Base-by-base conservation (phyloP, 768 basidiomycete species). In the Cystoderma amianthinum region DNA sequence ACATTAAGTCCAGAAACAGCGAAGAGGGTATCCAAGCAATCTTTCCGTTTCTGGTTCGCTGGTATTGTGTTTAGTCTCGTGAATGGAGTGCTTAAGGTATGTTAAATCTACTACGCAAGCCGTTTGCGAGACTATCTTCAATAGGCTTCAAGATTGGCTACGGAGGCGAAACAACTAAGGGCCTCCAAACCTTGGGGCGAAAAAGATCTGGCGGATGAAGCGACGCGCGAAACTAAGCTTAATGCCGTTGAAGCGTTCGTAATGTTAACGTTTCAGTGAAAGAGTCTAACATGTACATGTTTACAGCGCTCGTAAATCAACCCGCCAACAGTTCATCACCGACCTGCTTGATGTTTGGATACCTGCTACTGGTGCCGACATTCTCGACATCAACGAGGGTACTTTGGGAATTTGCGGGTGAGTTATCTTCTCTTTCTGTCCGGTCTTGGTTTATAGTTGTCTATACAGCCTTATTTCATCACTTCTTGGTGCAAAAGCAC, bases 301-400 rank as follows among this genome's bases (percentile, higher is more conserved):
- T 23, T 43, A 30, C 52, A 85, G 82, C 32, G 73, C 83, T 52
- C 79, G 81, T 36, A 68, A 71, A 36, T 78, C 74, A 4, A 72
- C 81, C 21, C 78, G 82, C 20, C 76, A 78, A 48, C 96, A 98
- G 61, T 76, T 98, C 50, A 63, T 84, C 41, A 80, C 88, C 44
- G 96, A 99, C 59, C 54, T 78, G 15, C 68, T 93, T 44, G 96
- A 99, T 57, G 61, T 92, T 44, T 94, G 85, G 81, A 80, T 94
- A 52, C 96, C 96, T 4, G 86, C 91, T 5, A 82, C 83, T 15
- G 84, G 76, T 44, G 72, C 93, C 30, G 88, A 85, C 12, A 64
- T 87, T 39, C 71, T 82, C 47, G 74, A 76, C 49, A 51, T 94
- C 48, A 90, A 85, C 55, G 96, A 98, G 45, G 94, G 95, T 18